Conservation (phyloP, 2,329 filamentous ascomycete genomes). For the Allantophomopsis lycopodina region DNA sequence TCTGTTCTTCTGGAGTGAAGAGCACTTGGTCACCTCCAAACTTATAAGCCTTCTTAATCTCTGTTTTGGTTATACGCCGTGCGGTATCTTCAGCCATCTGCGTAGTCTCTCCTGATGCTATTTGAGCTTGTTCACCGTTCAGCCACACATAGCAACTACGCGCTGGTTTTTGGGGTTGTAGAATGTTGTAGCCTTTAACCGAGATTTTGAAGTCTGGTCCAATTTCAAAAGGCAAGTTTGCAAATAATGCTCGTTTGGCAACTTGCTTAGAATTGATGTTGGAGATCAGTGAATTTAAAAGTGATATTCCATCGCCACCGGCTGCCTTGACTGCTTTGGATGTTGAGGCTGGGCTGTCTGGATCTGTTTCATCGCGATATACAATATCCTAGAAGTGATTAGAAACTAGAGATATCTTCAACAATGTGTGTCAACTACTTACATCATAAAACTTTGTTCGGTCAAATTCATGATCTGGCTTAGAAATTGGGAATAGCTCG, state of each 20-base stretch:
- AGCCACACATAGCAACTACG: constrained; percentile 81
- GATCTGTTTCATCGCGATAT: constrained; percentile 63
- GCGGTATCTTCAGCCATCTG: constrained; percentile 67
- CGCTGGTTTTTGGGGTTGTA: constrained; percentile 71
- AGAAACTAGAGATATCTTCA: constrained; percentile 11
- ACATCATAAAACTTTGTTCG: constrained; percentile 84
- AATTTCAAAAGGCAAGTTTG: constrained; percentile 75
- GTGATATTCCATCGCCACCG: constrained; percentile 60
- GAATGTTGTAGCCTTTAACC: constrained; percentile 82
- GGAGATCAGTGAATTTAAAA: constrained; percentile 69
- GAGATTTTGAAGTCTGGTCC: constrained; percentile 76
- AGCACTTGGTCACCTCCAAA: constrained; percentile 85
- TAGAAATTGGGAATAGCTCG: constrained; percentile 83
- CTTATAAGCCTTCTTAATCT: constrained; percentile 87
- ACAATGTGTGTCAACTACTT: constrained; percentile 13
- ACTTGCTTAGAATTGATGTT: constrained; percentile 86
- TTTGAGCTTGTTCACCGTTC: constrained; percentile 71
- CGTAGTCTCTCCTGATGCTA: constrained; percentile 61
- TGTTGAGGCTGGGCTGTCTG: constrained; percentile 46
- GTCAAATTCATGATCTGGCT: constrained; percentile 59
- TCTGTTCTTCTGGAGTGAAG: constrained; percentile 76
- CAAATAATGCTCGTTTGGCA: constrained; percentile 75
- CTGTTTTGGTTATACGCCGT: constrained; percentile 61
- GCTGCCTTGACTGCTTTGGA: constrained; percentile 44
- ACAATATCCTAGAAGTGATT: constrained; percentile 61